Conservation (phyloP, 768 basidiomycete genomes). For the Crassisporium funariophilum region DNA sequence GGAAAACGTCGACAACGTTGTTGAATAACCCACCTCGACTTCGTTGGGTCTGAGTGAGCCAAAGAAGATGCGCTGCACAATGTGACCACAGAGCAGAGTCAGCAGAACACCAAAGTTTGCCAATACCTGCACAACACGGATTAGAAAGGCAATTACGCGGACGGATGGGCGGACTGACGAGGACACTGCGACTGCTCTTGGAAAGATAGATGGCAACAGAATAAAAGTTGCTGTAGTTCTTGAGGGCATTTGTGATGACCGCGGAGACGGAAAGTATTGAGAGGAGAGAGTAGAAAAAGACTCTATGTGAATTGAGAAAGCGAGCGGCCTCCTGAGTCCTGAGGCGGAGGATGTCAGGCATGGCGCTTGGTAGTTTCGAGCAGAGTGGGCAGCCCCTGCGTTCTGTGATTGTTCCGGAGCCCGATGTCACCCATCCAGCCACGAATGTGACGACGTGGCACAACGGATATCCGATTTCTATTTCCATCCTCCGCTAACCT, state of each 20-base stretch:
- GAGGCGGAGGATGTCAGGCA: too few relatives aligned
- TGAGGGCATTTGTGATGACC: conserved; percentile 78
- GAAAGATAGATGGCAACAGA: conserved; percentile 91
- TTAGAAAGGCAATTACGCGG: conserved; percentile 5
- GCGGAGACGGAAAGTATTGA: conserved; percentile 72
- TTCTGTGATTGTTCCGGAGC: too few relatives aligned
- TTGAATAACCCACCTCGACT: conserved; percentile 66
- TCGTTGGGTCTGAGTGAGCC: conserved; percentile 85
- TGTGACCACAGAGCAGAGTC: conserved; percentile 72
- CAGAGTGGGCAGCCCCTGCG: too few relatives aligned
- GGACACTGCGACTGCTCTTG: conserved; percentile 87
- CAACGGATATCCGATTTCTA: background rate
- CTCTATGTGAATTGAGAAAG: conserved; percentile 59
- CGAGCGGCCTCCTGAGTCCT: conserved; percentile 37
- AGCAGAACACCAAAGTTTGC: conserved; percentile 88
- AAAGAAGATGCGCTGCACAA: conserved; percentile 88
- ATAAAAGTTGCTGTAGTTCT: conserved; percentile 89
- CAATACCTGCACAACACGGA: conserved; percentile 58
- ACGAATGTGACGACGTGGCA: background rate
- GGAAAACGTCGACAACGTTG: conserved; percentile 3
- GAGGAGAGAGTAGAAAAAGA: conserved; percentile 67
- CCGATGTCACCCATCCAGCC: background rate
- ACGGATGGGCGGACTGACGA: conserved; percentile 53
- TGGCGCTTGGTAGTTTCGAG: too few relatives aligned
- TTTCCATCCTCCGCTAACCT: background rate